phyloP scores from a whole-genome alignment of 2,329 filamentous ascomycete species.

The Clonostachys sp. region DNA sequence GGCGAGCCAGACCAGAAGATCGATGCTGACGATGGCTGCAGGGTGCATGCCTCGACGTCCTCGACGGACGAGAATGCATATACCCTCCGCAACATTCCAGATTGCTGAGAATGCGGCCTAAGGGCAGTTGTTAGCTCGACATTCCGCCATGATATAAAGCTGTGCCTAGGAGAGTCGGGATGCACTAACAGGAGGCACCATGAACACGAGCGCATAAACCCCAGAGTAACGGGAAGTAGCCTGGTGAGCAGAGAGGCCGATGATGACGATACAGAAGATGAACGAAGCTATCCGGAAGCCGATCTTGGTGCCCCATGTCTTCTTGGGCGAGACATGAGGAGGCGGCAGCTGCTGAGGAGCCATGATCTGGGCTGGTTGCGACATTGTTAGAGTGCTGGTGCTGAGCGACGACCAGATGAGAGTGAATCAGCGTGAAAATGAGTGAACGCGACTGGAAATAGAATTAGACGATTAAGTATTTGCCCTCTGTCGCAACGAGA shows the following conservation, averaged over 20 bases:
- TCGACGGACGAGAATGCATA: slow-evolving; percentile 3
- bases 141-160: background rate
- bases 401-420: too few relatives aligned
- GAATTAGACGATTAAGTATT: too few relatives aligned
- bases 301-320: slow-evolving; percentile 1
- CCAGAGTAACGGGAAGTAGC: background rate
- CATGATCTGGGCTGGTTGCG: too few relatives aligned
- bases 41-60: slow-evolving; percentile 6
- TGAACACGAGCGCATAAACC: background rate
- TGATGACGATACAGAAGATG: slow-evolving; percentile 1
- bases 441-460: too few relatives aligned
- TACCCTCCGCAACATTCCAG: slow-evolving; percentile 7
- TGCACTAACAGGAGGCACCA: slow-evolving; percentile 2
- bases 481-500: too few relatives aligned
- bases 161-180: background rate
- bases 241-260: slow-evolving; percentile 1
- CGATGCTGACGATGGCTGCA: slow-evolving; percentile 5
- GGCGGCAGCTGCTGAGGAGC: background rate
- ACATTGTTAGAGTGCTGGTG: too few relatives aligned
- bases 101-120: slow-evolving; percentile 2
- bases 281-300: slow-evolving; percentile 4
- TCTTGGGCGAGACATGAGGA: slow-evolving; percentile 1
- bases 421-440: too few relatives aligned
- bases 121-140: background rate
- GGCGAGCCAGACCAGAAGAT: slow-evolving; percentile 7